Evolutionary conservation across 2,329 filamentous ascomycete genomes (phyloP).

Genomic region (Ophiocordyceps camponoti-rufipedis): DNA sequence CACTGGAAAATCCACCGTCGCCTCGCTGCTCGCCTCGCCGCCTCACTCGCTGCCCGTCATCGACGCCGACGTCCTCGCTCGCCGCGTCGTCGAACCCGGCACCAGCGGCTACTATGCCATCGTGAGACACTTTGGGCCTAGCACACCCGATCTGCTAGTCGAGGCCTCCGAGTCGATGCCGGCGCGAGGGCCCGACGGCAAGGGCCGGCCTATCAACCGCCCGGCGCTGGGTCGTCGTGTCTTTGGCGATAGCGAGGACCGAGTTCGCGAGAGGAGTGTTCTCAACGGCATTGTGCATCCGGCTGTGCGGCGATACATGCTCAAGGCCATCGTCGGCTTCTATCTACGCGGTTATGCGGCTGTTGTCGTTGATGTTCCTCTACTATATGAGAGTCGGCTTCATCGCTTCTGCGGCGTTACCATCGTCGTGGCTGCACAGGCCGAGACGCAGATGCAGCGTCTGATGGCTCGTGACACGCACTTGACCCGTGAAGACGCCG

Average conservation of each 20-base stretch:
- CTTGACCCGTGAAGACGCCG: slow-evolving; percentile 67
- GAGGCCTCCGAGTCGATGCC: slow-evolving; percentile 32
- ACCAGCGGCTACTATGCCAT: slow-evolving; percentile 71
- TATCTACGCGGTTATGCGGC: slow-evolving; percentile 71
- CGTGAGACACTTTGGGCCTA: slow-evolving; percentile 60
- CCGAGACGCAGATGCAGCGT: slow-evolving; percentile 64
- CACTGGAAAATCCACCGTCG: slow-evolving; percentile 95
- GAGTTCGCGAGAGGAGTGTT: slow-evolving; percentile 50
- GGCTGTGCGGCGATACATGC: slow-evolving; percentile 70
- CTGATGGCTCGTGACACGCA: slow-evolving; percentile 60
- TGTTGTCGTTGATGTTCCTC: slow-evolving; percentile 77
- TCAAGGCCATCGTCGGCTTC: slow-evolving; percentile 49
- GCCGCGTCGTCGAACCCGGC: slow-evolving; percentile 86
- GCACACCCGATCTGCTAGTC: slow-evolving; percentile 71
- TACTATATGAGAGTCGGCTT: slow-evolving; percentile 78
- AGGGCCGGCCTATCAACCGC: slow-evolving; percentile 63
- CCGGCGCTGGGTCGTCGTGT: slow-evolving; percentile 70
- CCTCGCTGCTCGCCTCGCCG: slow-evolving; percentile 56
- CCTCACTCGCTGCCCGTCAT: slow-evolving; percentile 82
- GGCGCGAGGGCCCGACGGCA: slow-evolving; percentile 35
- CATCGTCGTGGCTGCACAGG: slow-evolving; percentile 66
- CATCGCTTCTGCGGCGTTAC: slow-evolving; percentile 75
- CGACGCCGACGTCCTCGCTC: slow-evolving; percentile 84
- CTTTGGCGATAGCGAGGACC: slow-evolving; percentile 62
- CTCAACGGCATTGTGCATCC: slow-evolving; percentile 89